Conservation (phyloP, 345 rosid genomes). For the Populus deltoides region DNA sequence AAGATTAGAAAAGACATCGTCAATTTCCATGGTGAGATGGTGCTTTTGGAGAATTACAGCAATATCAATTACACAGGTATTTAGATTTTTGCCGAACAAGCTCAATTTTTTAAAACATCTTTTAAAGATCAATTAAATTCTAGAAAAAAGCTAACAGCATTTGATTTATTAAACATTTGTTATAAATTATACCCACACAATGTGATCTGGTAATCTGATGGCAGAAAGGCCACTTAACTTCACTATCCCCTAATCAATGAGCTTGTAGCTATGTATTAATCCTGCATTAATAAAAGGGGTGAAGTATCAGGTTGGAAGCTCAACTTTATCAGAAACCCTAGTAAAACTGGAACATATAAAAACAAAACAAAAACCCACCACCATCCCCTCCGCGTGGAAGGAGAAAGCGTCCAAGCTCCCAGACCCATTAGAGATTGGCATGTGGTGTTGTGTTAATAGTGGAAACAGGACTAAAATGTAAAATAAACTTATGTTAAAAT, state of each 20-base stretch:
- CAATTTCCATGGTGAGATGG: slow-evolving; percentile 94
- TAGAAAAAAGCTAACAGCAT: not conserved
- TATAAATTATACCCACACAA: not conserved
- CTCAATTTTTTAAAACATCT: not conserved
- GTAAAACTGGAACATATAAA: too few relatives aligned
- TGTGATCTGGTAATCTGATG: not conserved
- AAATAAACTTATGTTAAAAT: too few relatives aligned
- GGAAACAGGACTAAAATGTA: too few relatives aligned
- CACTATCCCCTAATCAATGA: not conserved
- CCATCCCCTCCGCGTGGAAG: too few relatives aligned
- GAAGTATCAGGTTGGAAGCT: not conserved
- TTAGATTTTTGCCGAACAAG: too few relatives aligned
- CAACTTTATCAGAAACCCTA: not conserved
- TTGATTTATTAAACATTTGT: not conserved
- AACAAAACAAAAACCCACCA: too few relatives aligned
- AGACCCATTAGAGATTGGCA: too few relatives aligned
- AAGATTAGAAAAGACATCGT: slow-evolving; percentile 64
- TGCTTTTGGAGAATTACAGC: slow-evolving; percentile 77
- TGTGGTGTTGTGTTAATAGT: too few relatives aligned
- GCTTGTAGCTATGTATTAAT: not conserved
- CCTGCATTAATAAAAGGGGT: not conserved
- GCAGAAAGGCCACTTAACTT: not conserved
- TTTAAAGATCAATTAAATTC: not conserved
- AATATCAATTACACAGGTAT: slow-evolving; percentile 79
- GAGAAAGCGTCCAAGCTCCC: too few relatives aligned